Conservation (phyloP, 805 yeast species). For the Yarrowia sp. region DNA sequence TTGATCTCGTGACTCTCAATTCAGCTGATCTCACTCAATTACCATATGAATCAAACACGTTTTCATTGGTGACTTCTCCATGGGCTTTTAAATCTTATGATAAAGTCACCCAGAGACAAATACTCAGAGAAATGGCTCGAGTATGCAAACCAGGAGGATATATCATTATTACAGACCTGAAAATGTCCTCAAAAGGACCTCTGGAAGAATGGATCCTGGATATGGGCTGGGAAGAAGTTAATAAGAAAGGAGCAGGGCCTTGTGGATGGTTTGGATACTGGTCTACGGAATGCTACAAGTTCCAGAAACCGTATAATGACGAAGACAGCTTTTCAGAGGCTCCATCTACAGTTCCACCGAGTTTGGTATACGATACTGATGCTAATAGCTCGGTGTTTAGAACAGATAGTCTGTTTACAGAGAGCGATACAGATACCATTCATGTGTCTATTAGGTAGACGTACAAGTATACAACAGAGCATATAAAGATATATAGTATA, state of each 20-base stretch:
- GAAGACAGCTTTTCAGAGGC: background rate
- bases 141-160: slow-evolving; percentile 24
- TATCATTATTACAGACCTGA: slow-evolving; percentile 11
- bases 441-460: background rate
- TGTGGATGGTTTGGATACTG: slow-evolving; percentile 26
- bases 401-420: background rate
- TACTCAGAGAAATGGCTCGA: slow-evolving; percentile 18
- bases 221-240: slow-evolving; percentile 22
- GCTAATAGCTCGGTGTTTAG: background rate
- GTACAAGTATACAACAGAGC: too few relatives aligned
- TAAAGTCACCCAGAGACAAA: slow-evolving; percentile 10
- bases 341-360: background rate
- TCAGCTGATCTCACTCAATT: background rate
- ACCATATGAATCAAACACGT: background rate
- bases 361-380: slow-evolving; percentile 3
- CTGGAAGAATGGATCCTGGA: slow-evolving; percentile 17
- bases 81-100: slow-evolving; percentile 13
- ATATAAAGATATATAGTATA: too few relatives aligned
- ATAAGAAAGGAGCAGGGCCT: slow-evolving; percentile 20
- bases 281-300: slow-evolving; percentile 17
- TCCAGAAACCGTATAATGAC: slow-evolving; percentile 13
- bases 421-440: slow-evolving; percentile 5
- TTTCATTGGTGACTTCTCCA: slow-evolving; percentile 5
- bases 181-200: background rate
- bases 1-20: slow-evolving; percentile 9